A percentile compares a stretch with the other conserved stretches of the same genome.
Conservation (phyloP, 169 alveolate genomes). For the Eimeria necatrix region DNA sequence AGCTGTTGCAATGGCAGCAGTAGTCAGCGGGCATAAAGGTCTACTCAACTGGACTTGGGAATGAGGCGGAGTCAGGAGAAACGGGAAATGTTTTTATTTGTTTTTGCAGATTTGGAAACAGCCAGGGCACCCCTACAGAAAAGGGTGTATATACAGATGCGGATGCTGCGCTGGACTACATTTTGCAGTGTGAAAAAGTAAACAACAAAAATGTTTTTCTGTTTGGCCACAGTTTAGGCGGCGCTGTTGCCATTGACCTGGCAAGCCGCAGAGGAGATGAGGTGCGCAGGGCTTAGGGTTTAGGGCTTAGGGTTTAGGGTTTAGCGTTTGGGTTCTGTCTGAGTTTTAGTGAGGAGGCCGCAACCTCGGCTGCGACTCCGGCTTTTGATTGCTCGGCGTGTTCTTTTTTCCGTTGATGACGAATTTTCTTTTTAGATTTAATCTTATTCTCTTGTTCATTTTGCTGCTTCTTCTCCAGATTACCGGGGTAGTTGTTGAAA, state of each 20-base stretch:
- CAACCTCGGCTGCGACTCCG: no score
- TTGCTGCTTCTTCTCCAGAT: conserved; percentile 28
- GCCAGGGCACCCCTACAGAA: conserved; percentile 78
- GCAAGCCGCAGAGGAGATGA: conserved; percentile 74
- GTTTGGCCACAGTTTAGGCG: conserved; percentile 87
- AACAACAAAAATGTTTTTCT: conserved; percentile 82
- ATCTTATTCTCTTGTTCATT: no score
- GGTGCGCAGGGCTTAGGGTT: not conserved
- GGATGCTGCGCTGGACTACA: conserved; percentile 55
- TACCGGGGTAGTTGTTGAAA: conserved; percentile 87
- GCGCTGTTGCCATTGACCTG: conserved; percentile 87
- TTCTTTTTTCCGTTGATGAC: no score
- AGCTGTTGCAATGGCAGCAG: no score
- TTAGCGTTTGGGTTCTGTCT: no score
- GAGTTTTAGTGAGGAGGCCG: not conserved
- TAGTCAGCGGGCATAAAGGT: no score
- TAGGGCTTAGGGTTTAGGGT: no score
- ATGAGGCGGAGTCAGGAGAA: no score
- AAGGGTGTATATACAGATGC: conserved; percentile 73
- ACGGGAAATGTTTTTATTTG: not conserved
- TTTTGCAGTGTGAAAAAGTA: not conserved
- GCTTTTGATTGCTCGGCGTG: no score
- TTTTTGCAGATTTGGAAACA: conserved; percentile 70
- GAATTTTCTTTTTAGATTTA: not conserved
- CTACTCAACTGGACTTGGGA: no score